Evolutionary conservation across 305 asterid species (phyloP).

Genomic region (Fraxinus velutina): DNA sequence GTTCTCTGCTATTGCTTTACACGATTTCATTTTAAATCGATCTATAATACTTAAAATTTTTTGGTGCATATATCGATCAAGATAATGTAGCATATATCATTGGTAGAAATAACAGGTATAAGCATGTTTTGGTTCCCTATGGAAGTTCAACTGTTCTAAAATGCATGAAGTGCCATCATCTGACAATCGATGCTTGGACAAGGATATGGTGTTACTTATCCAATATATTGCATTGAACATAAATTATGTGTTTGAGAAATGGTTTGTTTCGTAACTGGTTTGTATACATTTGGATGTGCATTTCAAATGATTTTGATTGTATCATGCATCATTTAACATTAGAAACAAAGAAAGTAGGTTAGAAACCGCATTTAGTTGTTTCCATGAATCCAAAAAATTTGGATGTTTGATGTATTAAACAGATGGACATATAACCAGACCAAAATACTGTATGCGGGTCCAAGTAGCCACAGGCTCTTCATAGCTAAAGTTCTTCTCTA

Average conservation of each 20-base stretch:
- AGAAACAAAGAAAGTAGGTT: not conserved
- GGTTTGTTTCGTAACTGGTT: not conserved
- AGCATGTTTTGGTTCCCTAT: not conserved
- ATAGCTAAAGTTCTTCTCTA: not conserved
- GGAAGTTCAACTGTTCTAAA: not conserved
- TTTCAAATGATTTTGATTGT: not conserved
- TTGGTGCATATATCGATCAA: not conserved
- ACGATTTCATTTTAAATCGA: not conserved
- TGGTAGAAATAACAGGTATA: not conserved
- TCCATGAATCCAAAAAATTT: not conserved
- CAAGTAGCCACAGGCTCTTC: not conserved
- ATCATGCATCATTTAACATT: not conserved
- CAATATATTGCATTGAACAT: not conserved
- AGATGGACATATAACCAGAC: not conserved
- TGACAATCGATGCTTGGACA: not conserved
- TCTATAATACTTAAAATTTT: not conserved
- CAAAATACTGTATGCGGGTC: not conserved
- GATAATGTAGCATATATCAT: not conserved
- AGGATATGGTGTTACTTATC: not conserved
- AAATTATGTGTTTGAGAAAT: not conserved
- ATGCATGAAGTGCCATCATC: not conserved
- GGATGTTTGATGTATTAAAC: not conserved
- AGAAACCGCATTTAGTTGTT: not conserved
- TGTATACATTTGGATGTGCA: not conserved
- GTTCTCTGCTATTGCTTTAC: not conserved